Evolutionary conservation across 495 filamentous ascomycete genomes (phyloP).

Genomic region (Tuber umbilicatum): DNA sequence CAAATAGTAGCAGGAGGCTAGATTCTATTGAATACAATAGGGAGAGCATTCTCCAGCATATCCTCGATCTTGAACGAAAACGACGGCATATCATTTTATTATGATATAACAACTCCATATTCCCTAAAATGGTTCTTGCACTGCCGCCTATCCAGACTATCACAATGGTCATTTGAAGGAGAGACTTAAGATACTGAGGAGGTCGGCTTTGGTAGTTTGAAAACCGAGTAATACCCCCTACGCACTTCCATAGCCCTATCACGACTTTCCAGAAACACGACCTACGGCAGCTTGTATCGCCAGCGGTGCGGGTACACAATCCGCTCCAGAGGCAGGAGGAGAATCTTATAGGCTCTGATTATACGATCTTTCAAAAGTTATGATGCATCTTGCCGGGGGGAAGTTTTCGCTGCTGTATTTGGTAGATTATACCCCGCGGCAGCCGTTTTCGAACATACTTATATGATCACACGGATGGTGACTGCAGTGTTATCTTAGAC

Average conservation of each 20-base stretch:
- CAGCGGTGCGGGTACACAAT: neutral
- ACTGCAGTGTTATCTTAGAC: neutral
- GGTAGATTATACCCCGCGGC: neutral
- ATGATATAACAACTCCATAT: neutral
- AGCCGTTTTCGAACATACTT: neutral
- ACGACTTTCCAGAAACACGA: neutral
- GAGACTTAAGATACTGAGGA: neutral
- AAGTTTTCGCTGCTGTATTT: neutral
- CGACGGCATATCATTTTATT: neutral
- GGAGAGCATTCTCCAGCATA: neutral
- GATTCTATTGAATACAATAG: neutral
- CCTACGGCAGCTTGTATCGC: neutral
- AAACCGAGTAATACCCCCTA: neutral
- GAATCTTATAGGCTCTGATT: neutral
- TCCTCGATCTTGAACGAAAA: neutral
- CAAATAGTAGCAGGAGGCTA: neutral
- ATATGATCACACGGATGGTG: neutral
- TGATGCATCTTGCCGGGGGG: neutral
- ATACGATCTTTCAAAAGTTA: neutral
- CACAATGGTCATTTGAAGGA: neutral
- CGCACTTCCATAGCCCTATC: neutral
- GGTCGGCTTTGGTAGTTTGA: neutral
- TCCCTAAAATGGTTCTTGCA: neutral
- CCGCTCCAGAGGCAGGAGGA: neutral
- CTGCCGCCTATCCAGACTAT: neutral